These are phyloP conservation scores for Blastosporella zonata DNA, from an alignment of 1,284 basidiomycete species.

Conservation along the genomic window DNA sequence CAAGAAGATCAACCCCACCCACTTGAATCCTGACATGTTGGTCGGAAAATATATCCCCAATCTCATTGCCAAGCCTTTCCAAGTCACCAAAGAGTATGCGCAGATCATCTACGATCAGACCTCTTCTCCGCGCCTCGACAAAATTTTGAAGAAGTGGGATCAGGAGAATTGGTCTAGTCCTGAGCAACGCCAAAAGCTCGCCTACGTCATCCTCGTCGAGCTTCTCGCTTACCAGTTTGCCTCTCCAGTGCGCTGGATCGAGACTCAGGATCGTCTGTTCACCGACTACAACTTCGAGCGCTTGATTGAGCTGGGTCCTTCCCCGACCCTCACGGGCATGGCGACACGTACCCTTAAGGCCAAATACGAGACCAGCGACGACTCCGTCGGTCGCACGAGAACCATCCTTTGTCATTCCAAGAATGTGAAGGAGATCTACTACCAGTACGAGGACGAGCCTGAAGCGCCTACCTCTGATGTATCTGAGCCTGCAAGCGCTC, in stretches of 20 bases:
- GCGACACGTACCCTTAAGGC: constrained; percentile 92
- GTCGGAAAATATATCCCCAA: constrained; percentile 97
- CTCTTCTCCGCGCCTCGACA: constrained; percentile 88
- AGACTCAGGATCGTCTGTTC: constrained; percentile 96
- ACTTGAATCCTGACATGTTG: constrained; percentile 90
- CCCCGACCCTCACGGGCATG: constrained; percentile 96
- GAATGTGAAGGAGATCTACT: constrained; percentile 96
- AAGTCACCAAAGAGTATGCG: constrained; percentile 86
- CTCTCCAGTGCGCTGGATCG: constrained; percentile 97
- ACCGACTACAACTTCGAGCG: constrained; percentile 88
- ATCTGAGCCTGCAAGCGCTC: constrained; percentile 35
- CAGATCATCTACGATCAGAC: constrained; percentile 96
- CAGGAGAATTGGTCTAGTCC: constrained; percentile 83
- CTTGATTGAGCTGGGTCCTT: constrained; percentile 94
- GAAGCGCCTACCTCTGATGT: constrained; percentile 47
- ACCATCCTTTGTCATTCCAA: constrained; percentile 92
- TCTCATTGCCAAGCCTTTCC: constrained; percentile 93
- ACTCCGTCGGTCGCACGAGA: constrained; percentile 79
- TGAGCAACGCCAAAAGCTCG: constrained; percentile 87
- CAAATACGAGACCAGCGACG: constrained; percentile 91
- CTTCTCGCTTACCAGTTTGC: constrained; percentile 96
- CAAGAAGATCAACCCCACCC: constrained; percentile 93
- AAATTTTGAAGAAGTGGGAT: constrained; percentile 92
- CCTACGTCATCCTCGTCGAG: constrained; percentile 95
- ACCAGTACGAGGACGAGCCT: constrained; percentile 90